Evolutionary conservation across 306 rosid genomes (phyloP).

Genomic region (Abrus precatorius): DNA sequence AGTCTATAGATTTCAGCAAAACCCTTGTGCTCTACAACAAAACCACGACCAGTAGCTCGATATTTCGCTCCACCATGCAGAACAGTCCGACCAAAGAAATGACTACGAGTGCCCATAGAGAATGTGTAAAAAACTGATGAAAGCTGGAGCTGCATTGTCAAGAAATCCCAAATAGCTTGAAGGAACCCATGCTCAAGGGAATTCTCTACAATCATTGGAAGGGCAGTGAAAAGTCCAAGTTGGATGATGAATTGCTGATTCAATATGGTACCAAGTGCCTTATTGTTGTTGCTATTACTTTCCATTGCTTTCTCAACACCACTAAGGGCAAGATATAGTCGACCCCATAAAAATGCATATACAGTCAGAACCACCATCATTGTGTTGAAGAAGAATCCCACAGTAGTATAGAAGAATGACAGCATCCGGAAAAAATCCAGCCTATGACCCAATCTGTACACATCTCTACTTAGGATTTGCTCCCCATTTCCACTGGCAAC

Average conservation of each 20-base stretch:
- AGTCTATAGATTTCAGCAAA: conserved; percentile 64
- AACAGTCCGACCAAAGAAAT: conserved; percentile 61
- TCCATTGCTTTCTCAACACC: conserved; percentile 56
- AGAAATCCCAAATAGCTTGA: conserved; percentile 62
- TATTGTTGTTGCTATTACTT: conserved; percentile 52
- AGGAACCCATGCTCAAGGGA: conserved; percentile 68
- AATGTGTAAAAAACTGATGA: conserved; percentile 63
- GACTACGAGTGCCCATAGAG: conserved; percentile 65
- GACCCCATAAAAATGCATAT: conserved; percentile 63
- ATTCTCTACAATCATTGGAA: conserved; percentile 64
- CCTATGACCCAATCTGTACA: conserved; percentile 64
- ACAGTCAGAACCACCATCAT: conserved; percentile 62
- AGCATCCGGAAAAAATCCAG: conserved; percentile 67
- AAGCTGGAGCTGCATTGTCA: conserved; percentile 64
- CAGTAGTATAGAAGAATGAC: conserved; percentile 63
- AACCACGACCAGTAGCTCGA: conserved; percentile 66
- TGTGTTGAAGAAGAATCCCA: conserved; percentile 64
- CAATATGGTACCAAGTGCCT: conserved; percentile 61
- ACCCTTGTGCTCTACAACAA: conserved; percentile 63
- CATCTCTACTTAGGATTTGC: conserved; percentile 64
- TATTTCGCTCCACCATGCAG: conserved; percentile 68
- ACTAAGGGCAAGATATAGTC: conserved; percentile 62
- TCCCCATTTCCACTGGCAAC: conserved; percentile 68
- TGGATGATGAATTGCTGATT: conserved; percentile 65
- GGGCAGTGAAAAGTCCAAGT: conserved; percentile 64